Evolutionary conservation across 2,329 filamentous ascomycete genomes (phyloP).

Genomic region (Helminthosporium solani): DNA sequence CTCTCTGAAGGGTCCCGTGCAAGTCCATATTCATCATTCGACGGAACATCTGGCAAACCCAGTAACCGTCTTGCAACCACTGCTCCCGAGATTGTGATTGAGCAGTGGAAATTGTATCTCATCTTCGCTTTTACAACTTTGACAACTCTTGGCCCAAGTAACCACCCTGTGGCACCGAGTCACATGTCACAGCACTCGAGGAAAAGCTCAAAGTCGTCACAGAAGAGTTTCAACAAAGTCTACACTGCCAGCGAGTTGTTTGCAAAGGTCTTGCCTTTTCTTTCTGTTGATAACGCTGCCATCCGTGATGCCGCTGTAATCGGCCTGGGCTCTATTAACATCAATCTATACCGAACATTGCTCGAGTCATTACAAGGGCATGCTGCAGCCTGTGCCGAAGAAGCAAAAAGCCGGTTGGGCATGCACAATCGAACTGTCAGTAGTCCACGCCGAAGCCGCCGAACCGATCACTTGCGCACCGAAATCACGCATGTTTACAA

Average conservation of each 20-base stretch:
- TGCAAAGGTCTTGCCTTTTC: slow-evolving; percentile 83
- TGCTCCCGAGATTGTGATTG: slow-evolving; percentile 83
- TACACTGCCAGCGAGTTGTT: slow-evolving; percentile 87
- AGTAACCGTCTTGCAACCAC: slow-evolving; percentile 62
- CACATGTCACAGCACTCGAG: slow-evolving; percentile 72
- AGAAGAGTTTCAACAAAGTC: slow-evolving; percentile 72
- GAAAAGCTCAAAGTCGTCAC: slow-evolving; percentile 73
- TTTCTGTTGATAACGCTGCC: slow-evolving; percentile 75
- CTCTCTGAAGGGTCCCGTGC: slow-evolving; percentile 67
- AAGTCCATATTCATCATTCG: slow-evolving; percentile 58
- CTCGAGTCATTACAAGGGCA: slow-evolving; percentile 87
- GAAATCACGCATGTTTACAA: slow-evolving; percentile 97
- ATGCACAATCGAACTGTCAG: slow-evolving; percentile 80
- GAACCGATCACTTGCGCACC: slow-evolving; percentile 83
- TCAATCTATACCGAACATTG: slow-evolving; percentile 86
- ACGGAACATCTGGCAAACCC: slow-evolving; percentile 59
- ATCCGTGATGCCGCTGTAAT: slow-evolving; percentile 89
- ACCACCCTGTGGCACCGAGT: slow-evolving; percentile 57
- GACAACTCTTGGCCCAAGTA: slow-evolving; percentile 68
- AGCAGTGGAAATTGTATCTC: slow-evolving; percentile 97
- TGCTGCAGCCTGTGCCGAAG: slow-evolving; percentile 81
- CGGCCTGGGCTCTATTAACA: slow-evolving; percentile 91
- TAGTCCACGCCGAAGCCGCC: slow-evolving; percentile 75
- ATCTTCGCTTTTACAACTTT: slow-evolving; percentile 97
- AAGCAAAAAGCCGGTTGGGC: slow-evolving; percentile 76